These are phyloP conservation scores for Inga leiocalycina DNA, from an alignment of 306 rosid genomes.

Conservation along the genomic window DNA sequence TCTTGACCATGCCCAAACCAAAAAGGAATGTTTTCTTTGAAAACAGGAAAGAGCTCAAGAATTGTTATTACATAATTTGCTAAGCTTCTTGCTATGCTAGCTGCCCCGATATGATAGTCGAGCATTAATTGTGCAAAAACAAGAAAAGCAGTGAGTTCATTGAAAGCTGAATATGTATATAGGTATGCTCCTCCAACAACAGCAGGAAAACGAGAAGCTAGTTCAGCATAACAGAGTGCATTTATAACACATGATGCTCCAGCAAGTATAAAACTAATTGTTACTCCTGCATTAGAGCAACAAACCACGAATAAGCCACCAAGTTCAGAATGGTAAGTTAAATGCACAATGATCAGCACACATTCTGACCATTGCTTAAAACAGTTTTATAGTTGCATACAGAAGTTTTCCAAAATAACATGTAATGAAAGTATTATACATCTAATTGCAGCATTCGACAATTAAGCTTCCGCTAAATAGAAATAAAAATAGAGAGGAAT, in stretches of 20 bases:
- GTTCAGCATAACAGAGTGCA: slow-evolving; percentile 94
- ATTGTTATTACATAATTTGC: slow-evolving; percentile 76
- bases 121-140: slow-evolving; percentile 92
- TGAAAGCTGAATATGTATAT: slow-evolving; percentile 89
- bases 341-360: slow-evolving; percentile 9
- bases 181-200: slow-evolving; percentile 95
- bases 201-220: slow-evolving; percentile 91
- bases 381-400: not conserved
- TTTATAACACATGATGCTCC: slow-evolving; percentile 89
- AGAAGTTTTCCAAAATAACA: slow-evolving; percentile 21
- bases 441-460: not conserved
- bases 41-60: slow-evolving; percentile 80
- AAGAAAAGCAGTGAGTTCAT: slow-evolving; percentile 94
- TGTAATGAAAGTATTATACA: not conserved
- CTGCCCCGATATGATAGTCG: slow-evolving; percentile 97
- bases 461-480: slow-evolving; percentile 3
- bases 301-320: slow-evolving; percentile 30
- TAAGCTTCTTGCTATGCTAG: slow-evolving; percentile 93
- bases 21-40: slow-evolving; percentile 73
- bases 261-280: slow-evolving; percentile 79
- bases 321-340: slow-evolving; percentile 14
- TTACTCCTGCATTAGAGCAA: slow-evolving; percentile 72
- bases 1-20: slow-evolving; percentile 94
- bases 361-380: slow-evolving; percentile 6
- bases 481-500: slow-evolving; percentile 12